phyloP scores from a whole-genome alignment of 129 eudicot genomes.

The Flaveria linearis region DNA sequence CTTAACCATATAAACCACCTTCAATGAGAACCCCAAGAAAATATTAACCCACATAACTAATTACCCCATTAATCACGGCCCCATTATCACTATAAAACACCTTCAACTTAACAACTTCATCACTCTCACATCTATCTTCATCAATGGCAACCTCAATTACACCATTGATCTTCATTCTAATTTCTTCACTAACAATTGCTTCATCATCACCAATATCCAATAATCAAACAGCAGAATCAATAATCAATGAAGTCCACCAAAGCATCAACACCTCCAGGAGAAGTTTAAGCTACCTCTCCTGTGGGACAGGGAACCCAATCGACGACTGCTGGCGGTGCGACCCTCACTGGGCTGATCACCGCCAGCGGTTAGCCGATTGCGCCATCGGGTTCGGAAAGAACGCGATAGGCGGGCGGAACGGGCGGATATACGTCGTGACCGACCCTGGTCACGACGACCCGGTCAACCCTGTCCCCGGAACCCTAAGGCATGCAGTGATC shows the following conservation, averaged over 20 bases:
- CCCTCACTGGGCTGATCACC: conserved; percentile 64
- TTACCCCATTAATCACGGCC: conserved; percentile 81
- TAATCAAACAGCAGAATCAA: conserved; percentile 28
- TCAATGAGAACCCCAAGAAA: conserved; percentile 34
- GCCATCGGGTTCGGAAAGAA: conserved; percentile 86
- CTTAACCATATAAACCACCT: conserved; percentile 35
- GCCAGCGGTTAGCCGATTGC: conserved; percentile 81
- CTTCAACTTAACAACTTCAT: conserved; percentile 7
- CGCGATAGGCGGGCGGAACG: conserved; percentile 69
- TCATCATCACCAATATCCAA: not conserved
- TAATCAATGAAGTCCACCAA: conserved; percentile 64
- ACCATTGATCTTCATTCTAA: conserved; percentile 24
- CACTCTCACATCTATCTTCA: conserved; percentile 2
- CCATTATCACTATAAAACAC: conserved; percentile 47
- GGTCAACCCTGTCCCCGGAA: conserved; percentile 74
- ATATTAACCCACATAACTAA: conserved; percentile 29
- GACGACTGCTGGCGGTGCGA: conserved; percentile 98
- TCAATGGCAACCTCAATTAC: conserved; percentile 12
- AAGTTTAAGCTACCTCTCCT: conserved; percentile 61
- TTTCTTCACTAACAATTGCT: conserved; percentile 18
- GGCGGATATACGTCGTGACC: conserved; percentile 68
- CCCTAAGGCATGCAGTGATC: conserved; percentile 74
- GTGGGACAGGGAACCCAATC: conserved; percentile 81
- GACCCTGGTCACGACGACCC: conserved; percentile 73
- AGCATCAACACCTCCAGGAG: conserved; percentile 71